These are phyloP conservation scores for Schizopora paradoxa DNA, from an alignment of 1,284 basidiomycete species.

Conservation along the genomic window DNA sequence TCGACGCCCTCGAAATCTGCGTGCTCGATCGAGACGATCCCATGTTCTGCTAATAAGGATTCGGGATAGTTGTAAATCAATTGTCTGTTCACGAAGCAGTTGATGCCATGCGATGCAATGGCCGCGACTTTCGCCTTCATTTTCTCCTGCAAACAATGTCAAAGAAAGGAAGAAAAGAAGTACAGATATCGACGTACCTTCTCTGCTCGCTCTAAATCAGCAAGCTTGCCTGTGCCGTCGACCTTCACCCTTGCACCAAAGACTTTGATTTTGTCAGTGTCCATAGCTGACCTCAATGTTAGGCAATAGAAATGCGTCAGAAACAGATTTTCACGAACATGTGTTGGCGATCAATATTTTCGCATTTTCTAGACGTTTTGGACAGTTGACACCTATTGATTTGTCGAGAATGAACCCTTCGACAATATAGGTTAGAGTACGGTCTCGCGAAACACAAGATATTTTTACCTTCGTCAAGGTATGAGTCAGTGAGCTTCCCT, in stretches of 20 bases:
- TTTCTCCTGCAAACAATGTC: constrained; percentile 68
- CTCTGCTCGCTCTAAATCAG: constrained; percentile 96
- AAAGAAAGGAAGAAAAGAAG: neutral
- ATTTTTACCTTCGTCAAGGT: constrained; percentile 84
- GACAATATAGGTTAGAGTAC: constrained; percentile 31
- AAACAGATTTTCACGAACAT: constrained; percentile 45
- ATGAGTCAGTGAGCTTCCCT: constrained; percentile 97
- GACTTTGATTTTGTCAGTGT: constrained; percentile 99
- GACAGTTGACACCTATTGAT: constrained; percentile 90
- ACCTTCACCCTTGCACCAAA: constrained; percentile 97
- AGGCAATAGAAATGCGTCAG: constrained; percentile 3
- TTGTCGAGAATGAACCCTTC: constrained; percentile 99
- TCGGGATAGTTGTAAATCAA: constrained; percentile 99
- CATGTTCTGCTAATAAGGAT: constrained; percentile 86
- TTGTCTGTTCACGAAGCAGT: constrained; percentile 97
- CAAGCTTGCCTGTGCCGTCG: constrained; percentile 92
- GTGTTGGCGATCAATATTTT: constrained; percentile 99
- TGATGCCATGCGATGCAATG: constrained; percentile 95
- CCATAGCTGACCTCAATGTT: constrained; percentile 71
- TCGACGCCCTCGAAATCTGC: constrained; percentile 99
- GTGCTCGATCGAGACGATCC: constrained; percentile 96
- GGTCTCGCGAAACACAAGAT: neutral
- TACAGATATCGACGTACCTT: constrained; percentile 52
- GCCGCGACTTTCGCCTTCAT: constrained; percentile 98
- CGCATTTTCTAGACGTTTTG: constrained; percentile 91